Evolutionary conservation across 805 yeast species (phyloP), one percentile per base, ranked within the genome.

Genomic region (Ogataea degrootiae): DNA sequence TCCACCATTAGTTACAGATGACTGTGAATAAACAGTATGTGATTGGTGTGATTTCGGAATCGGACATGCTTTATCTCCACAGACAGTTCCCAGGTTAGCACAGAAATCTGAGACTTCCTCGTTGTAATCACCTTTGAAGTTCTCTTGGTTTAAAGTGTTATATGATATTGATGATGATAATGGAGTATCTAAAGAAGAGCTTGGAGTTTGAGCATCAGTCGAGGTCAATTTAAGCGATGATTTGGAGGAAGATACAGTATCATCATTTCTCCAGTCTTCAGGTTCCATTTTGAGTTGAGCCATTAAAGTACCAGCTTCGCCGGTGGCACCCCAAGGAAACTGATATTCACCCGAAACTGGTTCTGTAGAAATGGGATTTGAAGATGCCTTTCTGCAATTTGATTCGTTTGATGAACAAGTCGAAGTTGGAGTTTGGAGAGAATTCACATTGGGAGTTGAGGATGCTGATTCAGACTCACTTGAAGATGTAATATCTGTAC

Each of bases 91-190:
- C 60, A 92, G 74, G 56, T 82, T 79, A 23, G 77, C 77, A 61
- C 98, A 92, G 62, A 92, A 92, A 29, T 79, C 80, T 49, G 78
- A 76, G 46, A 83, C 82, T 54, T 83, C 82, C 60, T 87, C 92
- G 59, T 82, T 85, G 61, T 81, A 85, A 47, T 73, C 62, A 21
- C 59, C 69, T 36, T 59, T 63, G 43, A 54, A 56, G 23, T 52
- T 56, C 2, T 49, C 31, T 41, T 60, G 62, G 35, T 55, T 62
- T 38, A 52, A 43, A 14, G 44, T 60, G n/a, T 48, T 46, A 34
- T 37, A 45, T 12, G 41, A 35, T 23, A 23, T 35, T 33, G 17
- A 23, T 8, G 41, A 8, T 17, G 43, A 37, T 21, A 43, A 33
- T 42, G 50, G 19, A 26, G 38, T 35, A n/a, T 36, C 21, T 11